Evolutionary conservation across 176 grass and related monocot genomes (phyloP), one percentile per base, ranked within the genome.

Genomic region (Guadua angustifolia): DNA sequence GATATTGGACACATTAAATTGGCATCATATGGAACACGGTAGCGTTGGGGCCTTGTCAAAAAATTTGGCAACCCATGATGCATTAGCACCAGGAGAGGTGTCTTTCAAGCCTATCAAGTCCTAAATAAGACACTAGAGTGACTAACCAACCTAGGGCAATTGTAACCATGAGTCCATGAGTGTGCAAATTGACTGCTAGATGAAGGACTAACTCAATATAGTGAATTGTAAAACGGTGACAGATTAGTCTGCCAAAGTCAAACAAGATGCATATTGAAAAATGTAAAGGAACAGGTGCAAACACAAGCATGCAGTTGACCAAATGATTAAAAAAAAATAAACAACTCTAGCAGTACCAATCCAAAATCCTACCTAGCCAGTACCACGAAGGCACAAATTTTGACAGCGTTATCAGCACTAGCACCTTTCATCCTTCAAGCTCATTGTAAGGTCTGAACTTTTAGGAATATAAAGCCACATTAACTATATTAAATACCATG

Each of bases 291-390:
- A 2, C 15, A 25, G 1, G 2, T 76, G n/a, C 18, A 74, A 67
- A 55, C 42, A 85, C 9, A 82, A 17, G n/a, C 53, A 35, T 69
- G 78, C 65, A 77, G 36, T 36, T 89, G 45, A 35, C 35, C 11
- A 45, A 44, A 89, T 35, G 71, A 65, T 21, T 64, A 35, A 36
- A 53, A 42, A n/a, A n/a, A 61, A 85, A 89, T 26, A 59, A 80
- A n/a, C n/a, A n/a, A 73, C 26, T 71, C 11, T 24, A 74, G 69
- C 22, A 75, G 51, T 16, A 81, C 58, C 53, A 84, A 46, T 63
- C 25, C 57, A 77, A 7, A 39, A 26, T 62, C 63, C 55, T 65
- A 76, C 64, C 39, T 56, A 72, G 9, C 66, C 57, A 12, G 10
- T 29, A 71, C 64, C 19, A 67, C 13, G 67, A 66, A 16, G 47